Percentiles rank a stretch among this genome's conserved stretches.
phyloP scores from a whole-genome alignment of 495 filamentous ascomycete species.

The Opeltia flavorubescens region DNA sequence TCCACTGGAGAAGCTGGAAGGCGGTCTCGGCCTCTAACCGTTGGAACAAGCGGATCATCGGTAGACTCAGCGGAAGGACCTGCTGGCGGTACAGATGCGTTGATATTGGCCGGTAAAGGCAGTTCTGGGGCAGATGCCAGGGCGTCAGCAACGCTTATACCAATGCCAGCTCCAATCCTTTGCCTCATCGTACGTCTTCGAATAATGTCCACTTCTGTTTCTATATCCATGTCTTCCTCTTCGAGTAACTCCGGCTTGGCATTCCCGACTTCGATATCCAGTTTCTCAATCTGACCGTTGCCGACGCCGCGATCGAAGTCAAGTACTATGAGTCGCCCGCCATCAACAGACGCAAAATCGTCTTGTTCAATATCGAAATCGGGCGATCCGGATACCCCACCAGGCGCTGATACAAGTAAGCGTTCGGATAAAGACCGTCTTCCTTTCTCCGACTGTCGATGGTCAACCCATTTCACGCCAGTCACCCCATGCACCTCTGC shows the following conservation, averaged over 20 bases:
- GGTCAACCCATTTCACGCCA: conserved; percentile 48
- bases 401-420: conserved; percentile 61
- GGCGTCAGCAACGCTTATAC: conserved; percentile 10
- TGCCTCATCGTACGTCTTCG: conserved; percentile 45
- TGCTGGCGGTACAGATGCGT: conserved; percentile 6
- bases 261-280: conserved; percentile 64
- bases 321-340: conserved; percentile 61
- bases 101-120: conserved; percentile 13
- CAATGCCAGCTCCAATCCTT: conserved; percentile 2
- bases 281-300: conserved; percentile 39
- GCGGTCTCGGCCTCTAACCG: not conserved
- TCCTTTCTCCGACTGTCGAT: conserved; percentile 21
- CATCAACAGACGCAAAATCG: conserved; percentile 63
- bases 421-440: conserved; percentile 35
- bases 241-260: conserved; percentile 51
- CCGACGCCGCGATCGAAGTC: conserved; percentile 53
- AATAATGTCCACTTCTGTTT: conserved; percentile 69
- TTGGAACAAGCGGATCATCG: not conserved
- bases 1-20: conserved; percentile 5
- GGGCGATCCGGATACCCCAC: conserved; percentile 40
- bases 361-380: conserved; percentile 54
- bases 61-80: not conserved
- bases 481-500: conserved; percentile 40
- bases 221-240: conserved; percentile 61
- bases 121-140: conserved; percentile 11